Evolutionary conservation across 2,329 filamentous ascomycete species (phyloP).

Genomic region (Stemphylium beticola): DNA sequence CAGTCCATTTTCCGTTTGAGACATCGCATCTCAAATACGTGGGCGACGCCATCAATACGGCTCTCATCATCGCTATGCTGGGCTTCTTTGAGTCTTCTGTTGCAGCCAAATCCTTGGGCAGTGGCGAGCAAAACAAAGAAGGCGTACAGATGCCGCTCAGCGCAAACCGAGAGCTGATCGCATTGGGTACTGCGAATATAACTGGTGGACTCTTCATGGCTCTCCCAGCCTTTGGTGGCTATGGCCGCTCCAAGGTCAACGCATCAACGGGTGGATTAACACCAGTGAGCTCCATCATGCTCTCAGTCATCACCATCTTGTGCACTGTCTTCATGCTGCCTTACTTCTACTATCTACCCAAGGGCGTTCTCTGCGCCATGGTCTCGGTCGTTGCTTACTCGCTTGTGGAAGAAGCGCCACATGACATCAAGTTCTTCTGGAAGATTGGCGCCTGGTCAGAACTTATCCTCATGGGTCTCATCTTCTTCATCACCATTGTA

Average conservation of each 20-base stretch:
- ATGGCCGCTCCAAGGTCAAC: conserved; percentile 95
- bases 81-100: conserved; percentile 99
- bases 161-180: conserved; percentile 91
- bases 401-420: conserved; percentile 91
- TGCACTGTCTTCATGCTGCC: conserved; percentile 83
- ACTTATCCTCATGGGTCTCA: conserved; percentile 83
- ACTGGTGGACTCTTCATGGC: conserved; percentile 90
- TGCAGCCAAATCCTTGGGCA: conserved; percentile 82
- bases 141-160: conserved; percentile 83
- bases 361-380: conserved; percentile 91
- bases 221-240: conserved; percentile 92
- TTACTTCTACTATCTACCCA: conserved; percentile 95
- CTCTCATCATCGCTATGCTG: conserved; percentile 89
- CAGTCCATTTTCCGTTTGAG: conserved; percentile 86
- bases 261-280: conserved; percentile 88
- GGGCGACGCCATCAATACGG: conserved; percentile 84
- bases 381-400: conserved; percentile 95
- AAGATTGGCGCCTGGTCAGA: conserved; percentile 86
- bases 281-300: conserved; percentile 88
- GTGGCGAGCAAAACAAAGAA: conserved; percentile 60
- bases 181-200: conserved; percentile 89
- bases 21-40: conserved; percentile 79
- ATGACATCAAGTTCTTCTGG: conserved; percentile 89
- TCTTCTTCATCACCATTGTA: conserved; percentile 91
- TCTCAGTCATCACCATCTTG: conserved; percentile 81